Evolutionary conservation across 2,329 filamentous ascomycete genomes (phyloP), one percentile per base, ranked within the genome.

Genomic region (Cercospora beticola): DNA sequence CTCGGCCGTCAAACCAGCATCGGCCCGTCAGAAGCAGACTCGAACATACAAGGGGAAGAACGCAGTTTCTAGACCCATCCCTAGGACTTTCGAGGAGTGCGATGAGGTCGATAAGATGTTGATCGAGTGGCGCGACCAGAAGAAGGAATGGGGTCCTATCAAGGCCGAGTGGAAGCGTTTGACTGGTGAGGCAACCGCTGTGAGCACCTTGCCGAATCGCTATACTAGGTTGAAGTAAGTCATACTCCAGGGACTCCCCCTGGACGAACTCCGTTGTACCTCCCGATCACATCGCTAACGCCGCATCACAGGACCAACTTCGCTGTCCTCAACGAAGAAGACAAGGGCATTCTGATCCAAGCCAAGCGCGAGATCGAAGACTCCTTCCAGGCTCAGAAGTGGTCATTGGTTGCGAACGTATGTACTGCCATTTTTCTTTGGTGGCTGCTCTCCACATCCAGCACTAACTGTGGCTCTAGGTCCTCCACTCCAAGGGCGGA

Each of bases 311-410:
- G 80, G 68, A 77, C 76, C 14, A 81, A 82, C 64, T 81, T 83
- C 68, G 75, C 74, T 10, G 71, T 75, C 16, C 76, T 82, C 65
- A 74, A 70, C 21, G 72, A 74, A 18, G 79, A 79, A 31, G 68
- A 67, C 65, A 77, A 77, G 57, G 68, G 68, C 4, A 74, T 67
- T 8, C 67, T 83, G 23, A 62, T 82, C 3, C 69, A 77, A 46
- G 71, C 74, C 23, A 83, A 82, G 68, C 77, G 76, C 54, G 76
- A 80, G 12, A 72, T 82, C 23, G 81, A 83, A 65, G 76, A 77
- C 4, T 76, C 76, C 52, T 81, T 81, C 62, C 78, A 81, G 62
- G 68, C 64, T 26, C 76, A 79, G 46, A 82, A 82, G 66, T 83
- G 81, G 81, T 67, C 70, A 8, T 69, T 76, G 40, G 79, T 83